Base-by-base conservation (phyloP, 208 protist genomes). In the Balamuthia mandrillaris region DNA sequence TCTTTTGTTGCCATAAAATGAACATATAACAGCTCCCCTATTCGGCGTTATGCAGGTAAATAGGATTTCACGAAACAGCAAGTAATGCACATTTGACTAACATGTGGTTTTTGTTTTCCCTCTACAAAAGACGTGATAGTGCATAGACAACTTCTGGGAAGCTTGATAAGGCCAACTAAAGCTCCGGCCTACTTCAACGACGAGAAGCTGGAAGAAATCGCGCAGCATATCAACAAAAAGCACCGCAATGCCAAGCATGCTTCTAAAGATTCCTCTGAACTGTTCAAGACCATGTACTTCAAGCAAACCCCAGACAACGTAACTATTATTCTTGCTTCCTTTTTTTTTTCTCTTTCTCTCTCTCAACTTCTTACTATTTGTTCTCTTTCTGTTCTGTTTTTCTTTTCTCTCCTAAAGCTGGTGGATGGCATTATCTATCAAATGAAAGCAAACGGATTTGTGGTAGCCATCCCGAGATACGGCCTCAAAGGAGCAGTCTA, bases 11-110 rank as follows among this genome's bases (percentile, higher is more conserved):
- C n/a, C n/a, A n/a, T n/a, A n/a, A n/a, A n/a, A n/a, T n/a, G n/a
- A n/a, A n/a, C n/a, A 24, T 56, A 56, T n/a, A 56, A 29, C 70
- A 79, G 70, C 16, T 96, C 94, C 31, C 95, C 95, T 10, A 97
- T 97, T 75, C 81, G 95, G 41, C 72, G 94, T 42, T 96, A 95
- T 52, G 60, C 92, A 3, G 82, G 47, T 84, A 87, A 3, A n/a
- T n/a, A n/a, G n/a, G 6, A 52, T 14, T 77, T 78, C 33, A n/a
- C 33, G 6, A 7, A 9, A 21, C 24, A 51, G 18, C 44, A 75
- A 79, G 29, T 78, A 68, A 68, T 29, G n/a, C 16, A 12, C n/a
- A 49, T 70, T 70, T 70, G 66, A 63, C 18, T 60, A 14, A 78
- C 24, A 60, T 41, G 7, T 45, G 9, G 29, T 66, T 24, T 52